Evolutionary conservation across 179 eudicot species (phyloP).

Genomic region (Monotropa hypopitys): DNA sequence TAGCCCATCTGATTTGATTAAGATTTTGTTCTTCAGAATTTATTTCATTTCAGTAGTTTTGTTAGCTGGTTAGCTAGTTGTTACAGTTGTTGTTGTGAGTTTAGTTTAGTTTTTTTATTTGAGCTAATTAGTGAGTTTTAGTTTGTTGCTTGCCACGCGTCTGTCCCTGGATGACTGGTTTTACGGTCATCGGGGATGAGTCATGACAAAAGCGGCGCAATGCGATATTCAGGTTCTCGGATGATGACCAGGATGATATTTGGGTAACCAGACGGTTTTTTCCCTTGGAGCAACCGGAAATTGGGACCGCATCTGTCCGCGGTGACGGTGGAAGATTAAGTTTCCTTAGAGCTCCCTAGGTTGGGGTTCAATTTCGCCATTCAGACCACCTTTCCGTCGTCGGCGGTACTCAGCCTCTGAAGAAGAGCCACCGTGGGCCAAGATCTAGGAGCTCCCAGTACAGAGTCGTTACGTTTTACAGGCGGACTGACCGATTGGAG

Average conservation of each 20-base stretch:
- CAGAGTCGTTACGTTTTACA: constrained; percentile 80
- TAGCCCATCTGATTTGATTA: too few species aligned
- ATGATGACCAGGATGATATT: constrained; percentile 14
- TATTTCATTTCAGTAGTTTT: too few species aligned
- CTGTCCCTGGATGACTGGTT: too few species aligned
- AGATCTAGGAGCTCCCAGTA: constrained; percentile 88
- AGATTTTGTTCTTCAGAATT: too few species aligned
- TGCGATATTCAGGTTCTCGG: constrained; percentile 60
- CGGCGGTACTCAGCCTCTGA: constrained; percentile 43
- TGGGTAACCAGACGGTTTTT: constrained; percentile 75
- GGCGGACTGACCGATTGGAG: constrained; percentile 95
- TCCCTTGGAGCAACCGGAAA: constrained; percentile 37
- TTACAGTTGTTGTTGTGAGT: too few species aligned
- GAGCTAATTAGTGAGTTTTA: too few species aligned
- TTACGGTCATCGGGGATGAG: too few species aligned
- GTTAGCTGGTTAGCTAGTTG: too few species aligned
- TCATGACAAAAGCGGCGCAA: background rate
- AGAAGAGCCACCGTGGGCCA: constrained; percentile 81
- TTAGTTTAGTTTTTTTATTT: too few species aligned
- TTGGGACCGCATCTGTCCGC: constrained; percentile 2
- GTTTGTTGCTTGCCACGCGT: too few species aligned
- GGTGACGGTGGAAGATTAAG: background rate
- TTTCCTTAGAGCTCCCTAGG: constrained; percentile 72
- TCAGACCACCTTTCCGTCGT: constrained; percentile 12
- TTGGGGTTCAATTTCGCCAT: constrained; percentile 48